Conservation (phyloP, 2,329 filamentous ascomycete genomes). For the Pseudocercospora fijiensis region DNA sequence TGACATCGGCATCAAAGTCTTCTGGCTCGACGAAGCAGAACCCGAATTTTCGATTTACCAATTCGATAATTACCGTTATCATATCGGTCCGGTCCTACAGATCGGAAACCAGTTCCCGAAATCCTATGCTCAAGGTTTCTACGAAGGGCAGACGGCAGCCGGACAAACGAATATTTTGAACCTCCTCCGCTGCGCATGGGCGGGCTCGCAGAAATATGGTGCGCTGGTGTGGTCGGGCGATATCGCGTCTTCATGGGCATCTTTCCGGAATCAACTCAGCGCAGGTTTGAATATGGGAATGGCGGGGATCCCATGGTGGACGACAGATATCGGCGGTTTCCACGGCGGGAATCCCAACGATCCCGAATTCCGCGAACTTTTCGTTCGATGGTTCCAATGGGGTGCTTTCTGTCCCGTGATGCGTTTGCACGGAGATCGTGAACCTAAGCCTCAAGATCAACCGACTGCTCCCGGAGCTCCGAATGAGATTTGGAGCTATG, state of each 20-base stretch:
- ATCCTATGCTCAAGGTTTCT: slow-evolving; percentile 60
- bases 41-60: slow-evolving; percentile 65
- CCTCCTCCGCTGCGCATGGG: slow-evolving; percentile 58
- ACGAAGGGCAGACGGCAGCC: slow-evolving; percentile 55
- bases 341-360: slow-evolving; percentile 62
- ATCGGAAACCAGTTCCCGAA: slow-evolving; percentile 62
- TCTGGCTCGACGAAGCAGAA: slow-evolving; percentile 70
- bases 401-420: slow-evolving; percentile 67
- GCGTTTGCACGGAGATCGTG: slow-evolving; percentile 64
- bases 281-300: slow-evolving; percentile 67
- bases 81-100: slow-evolving; percentile 53
- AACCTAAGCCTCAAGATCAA: slow-evolving; percentile 48
- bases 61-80: slow-evolving; percentile 66
- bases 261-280: slow-evolving; percentile 59
- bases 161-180: slow-evolving; percentile 61
- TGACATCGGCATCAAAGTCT: slow-evolving; percentile 60
- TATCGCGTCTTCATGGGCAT: slow-evolving; percentile 63
- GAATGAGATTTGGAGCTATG: slow-evolving; percentile 68
- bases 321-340: slow-evolving; percentile 69
- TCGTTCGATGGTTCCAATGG: slow-evolving; percentile 70
- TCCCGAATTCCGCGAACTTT: slow-evolving; percentile 59
- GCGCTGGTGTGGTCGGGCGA: slow-evolving; percentile 67
- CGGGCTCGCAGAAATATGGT: slow-evolving; percentile 62
- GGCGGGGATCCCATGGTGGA: slow-evolving; percentile 66
- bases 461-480: slow-evolving; percentile 49